Evolutionary conservation across 345 rosid species (phyloP).

Genomic region (Pugionium dolabratum): DNA sequence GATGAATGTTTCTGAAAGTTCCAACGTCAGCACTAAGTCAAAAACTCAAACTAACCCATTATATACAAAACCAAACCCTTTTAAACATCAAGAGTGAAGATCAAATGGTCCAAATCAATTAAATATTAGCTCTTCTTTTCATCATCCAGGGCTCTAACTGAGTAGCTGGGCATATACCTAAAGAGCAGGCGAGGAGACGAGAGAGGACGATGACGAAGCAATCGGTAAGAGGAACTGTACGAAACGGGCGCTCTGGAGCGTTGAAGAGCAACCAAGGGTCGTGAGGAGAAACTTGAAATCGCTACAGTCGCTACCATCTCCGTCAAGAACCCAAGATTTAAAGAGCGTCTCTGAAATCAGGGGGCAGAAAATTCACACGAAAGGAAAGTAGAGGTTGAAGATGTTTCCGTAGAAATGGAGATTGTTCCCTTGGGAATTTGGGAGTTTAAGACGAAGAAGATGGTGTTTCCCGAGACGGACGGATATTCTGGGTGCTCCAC

Average conservation of each 20-base stretch:
- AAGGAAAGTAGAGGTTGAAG: conserved; percentile 9
- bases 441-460: background rate
- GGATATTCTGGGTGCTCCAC: conserved; percentile 33
- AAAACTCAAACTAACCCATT: background rate
- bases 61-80: background rate
- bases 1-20: conserved; percentile 44
- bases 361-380: conserved; percentile 3
- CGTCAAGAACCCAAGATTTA: conserved; percentile 5
- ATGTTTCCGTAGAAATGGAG: conserved; percentile 17
- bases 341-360: background rate
- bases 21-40: background rate
- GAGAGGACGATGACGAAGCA: conserved; percentile 27
- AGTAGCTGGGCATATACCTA: conserved; percentile 41
- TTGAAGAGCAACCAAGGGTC: conserved; percentile 30
- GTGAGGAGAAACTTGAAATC: conserved; percentile 32
- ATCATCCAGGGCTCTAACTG: background rate
- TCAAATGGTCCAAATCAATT: background rate
- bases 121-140: background rate
- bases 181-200: conserved; percentile 37
- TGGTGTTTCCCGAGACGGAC: background rate
- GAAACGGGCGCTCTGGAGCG: conserved; percentile 31
- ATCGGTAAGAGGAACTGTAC: conserved; percentile 38
- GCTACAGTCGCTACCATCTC: conserved; percentile 37
- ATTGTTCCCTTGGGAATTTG: background rate
- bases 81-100: background rate